Evolutionary conservation across 2,329 filamentous ascomycete genomes (phyloP).

Genomic region (Myrmaecium sp.): DNA sequence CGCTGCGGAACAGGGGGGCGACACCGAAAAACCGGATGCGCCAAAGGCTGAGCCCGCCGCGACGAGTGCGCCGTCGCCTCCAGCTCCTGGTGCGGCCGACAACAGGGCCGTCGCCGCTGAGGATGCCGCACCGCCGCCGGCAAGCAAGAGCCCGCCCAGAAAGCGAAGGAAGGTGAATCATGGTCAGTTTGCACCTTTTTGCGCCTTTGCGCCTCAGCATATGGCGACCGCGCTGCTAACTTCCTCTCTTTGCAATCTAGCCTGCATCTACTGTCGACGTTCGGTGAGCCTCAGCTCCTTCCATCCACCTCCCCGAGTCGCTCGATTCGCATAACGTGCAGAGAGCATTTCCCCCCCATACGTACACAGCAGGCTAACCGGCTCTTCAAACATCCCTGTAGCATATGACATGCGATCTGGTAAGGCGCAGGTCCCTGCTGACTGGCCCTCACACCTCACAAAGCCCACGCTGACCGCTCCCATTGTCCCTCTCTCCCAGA

Average conservation of each 20-base stretch:
- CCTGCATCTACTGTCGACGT: constrained; percentile 36
- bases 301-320: not conserved
- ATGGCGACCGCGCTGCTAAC: constrained; percentile 16
- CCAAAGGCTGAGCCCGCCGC: constrained; percentile 7
- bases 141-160: constrained; percentile 18
- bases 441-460: constrained; percentile 5
- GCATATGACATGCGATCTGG: constrained; percentile 39
- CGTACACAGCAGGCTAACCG: too few species aligned
- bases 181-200: constrained; percentile 19
- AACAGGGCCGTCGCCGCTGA: too few species aligned
- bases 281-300: constrained; percentile 24
- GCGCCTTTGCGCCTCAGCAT: constrained; percentile 8
- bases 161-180: constrained; percentile 39
- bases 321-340: not conserved
- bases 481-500: constrained; percentile 36
- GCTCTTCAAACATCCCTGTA: constrained; percentile 13
- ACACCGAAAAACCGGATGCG: constrained; percentile 10
- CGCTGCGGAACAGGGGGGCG: constrained; percentile 14
- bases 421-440: constrained; percentile 12
- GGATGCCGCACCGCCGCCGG: not conserved
- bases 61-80: not conserved
- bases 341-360: too few species aligned
- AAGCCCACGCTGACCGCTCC: constrained; percentile 17
- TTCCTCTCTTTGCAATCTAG: constrained; percentile 12
- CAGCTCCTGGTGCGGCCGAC: constrained; percentile 1